Evolutionary conservation across 2,329 filamentous ascomycete genomes (phyloP).

Genomic region (Diaporthe citri): DNA sequence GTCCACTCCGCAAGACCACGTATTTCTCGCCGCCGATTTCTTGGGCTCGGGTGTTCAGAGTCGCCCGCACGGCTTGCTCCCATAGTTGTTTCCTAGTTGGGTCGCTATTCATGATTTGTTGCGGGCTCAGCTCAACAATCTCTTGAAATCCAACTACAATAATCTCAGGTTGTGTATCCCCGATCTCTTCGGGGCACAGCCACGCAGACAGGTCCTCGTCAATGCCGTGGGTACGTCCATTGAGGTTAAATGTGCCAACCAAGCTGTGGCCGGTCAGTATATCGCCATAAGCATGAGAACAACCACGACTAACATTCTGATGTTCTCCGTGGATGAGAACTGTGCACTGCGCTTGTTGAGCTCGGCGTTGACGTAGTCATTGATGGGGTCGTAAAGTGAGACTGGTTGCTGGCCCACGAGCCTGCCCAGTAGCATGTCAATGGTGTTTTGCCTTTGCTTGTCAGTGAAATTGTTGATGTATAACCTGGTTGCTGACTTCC

Average conservation of each 20-base stretch:
- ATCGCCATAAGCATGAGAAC: slow-evolving; percentile 10
- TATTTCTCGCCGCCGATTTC: slow-evolving; percentile 80
- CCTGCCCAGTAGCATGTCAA: slow-evolving; percentile 90
- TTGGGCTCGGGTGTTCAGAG: slow-evolving; percentile 79
- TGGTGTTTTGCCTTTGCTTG: slow-evolving; percentile 91
- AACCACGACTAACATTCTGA: slow-evolving; percentile 74
- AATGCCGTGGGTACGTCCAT: slow-evolving; percentile 84
- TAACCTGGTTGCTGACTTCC: slow-evolving; percentile 92
- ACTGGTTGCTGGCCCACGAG: slow-evolving; percentile 87
- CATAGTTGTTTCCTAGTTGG: slow-evolving; percentile 86
- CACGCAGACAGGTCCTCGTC: slow-evolving; percentile 85
- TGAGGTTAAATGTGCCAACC: slow-evolving; percentile 94
- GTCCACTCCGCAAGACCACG: slow-evolving; percentile 89
- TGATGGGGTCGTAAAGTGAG: slow-evolving; percentile 92
- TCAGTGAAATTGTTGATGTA: slow-evolving; percentile 99
- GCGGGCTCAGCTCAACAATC: slow-evolving; percentile 96
- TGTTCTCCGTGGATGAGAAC: slow-evolving; percentile 79
- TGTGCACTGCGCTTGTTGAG: slow-evolving; percentile 76
- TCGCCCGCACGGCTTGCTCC: slow-evolving; percentile 84
- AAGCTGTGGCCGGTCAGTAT: slow-evolving; percentile 52
- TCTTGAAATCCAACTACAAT: slow-evolving; percentile 96
- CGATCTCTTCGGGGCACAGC: slow-evolving; percentile 77
- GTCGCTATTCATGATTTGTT: slow-evolving; percentile 99
- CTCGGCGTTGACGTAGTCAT: slow-evolving; percentile 87
- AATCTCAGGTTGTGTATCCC: slow-evolving; percentile 80